These are phyloP conservation scores for Colletotrichum caudatum DNA, from an alignment of 2,329 filamentous ascomycete genomes.

Conservation along the genomic window DNA sequence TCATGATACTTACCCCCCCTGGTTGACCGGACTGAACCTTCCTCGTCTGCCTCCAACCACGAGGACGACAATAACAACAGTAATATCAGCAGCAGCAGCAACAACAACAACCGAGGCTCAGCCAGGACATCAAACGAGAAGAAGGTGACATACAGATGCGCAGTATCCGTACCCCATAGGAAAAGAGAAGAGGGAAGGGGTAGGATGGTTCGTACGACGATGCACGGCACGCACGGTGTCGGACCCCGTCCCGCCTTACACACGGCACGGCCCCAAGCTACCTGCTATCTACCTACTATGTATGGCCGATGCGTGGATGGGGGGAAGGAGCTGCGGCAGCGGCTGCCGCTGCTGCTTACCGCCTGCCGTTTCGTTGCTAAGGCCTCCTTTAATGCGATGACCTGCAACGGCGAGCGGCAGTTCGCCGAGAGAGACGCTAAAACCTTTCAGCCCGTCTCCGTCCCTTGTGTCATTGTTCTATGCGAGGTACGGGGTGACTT, in stretches of 20 bases:
- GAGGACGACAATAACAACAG: background rate
- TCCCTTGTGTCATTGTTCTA: background rate
- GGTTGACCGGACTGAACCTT: too few relatives aligned
- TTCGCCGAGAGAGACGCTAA: background rate
- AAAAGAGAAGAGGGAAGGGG: background rate
- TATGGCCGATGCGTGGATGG: background rate
- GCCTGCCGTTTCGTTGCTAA: background rate
- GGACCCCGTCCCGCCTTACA: background rate
- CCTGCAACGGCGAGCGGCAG: too few relatives aligned
- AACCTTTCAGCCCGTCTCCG: background rate
- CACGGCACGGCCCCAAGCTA: background rate
- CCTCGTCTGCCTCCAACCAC: background rate
- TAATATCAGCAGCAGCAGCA: background rate
- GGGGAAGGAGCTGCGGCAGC: too few relatives aligned
- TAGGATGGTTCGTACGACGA: background rate
- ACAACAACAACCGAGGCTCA: background rate
- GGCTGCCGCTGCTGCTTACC: background rate
- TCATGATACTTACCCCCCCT: background rate
- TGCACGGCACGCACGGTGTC: background rate
- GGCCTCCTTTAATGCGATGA: background rate
- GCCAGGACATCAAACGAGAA: background rate
- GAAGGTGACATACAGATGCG: background rate
- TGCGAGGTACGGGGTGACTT: too few relatives aligned
- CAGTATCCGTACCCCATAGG: background rate
- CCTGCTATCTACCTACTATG: too few relatives aligned